phyloP scores from a whole-genome alignment of 176 grass and related monocot species.

The Alloteropsis semialata region DNA sequence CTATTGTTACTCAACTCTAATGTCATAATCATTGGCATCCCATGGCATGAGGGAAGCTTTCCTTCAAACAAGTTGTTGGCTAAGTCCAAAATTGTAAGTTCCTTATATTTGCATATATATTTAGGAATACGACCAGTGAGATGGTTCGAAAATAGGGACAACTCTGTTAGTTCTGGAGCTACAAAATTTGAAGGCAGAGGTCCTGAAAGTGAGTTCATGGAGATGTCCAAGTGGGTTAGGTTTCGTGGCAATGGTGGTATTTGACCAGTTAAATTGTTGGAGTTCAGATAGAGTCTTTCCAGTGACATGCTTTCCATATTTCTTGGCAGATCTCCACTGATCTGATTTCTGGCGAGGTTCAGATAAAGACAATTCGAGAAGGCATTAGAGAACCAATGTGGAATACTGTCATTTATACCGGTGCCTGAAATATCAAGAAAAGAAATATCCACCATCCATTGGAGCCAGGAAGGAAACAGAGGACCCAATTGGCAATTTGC shows the following conservation, averaged over 20 bases:
- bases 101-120: background rate
- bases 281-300: background rate
- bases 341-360: conserved; percentile 18
- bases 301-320: background rate
- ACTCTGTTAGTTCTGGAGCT: background rate
- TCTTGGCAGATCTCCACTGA: conserved; percentile 11
- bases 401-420: background rate
- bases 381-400: conserved; percentile 21
- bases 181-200: background rate
- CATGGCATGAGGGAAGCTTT: background rate
- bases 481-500: conserved; percentile 32
- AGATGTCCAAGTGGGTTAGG: background rate
- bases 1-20: conserved; percentile 34
- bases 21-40: background rate
- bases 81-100: conserved; percentile 9
- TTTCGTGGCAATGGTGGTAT: background rate
- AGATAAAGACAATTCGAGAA: background rate
- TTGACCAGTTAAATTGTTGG: conserved; percentile 5
- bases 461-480: conserved; percentile 32
- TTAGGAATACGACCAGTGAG: conserved; percentile 17
- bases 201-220: conserved; percentile 6
- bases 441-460: background rate
- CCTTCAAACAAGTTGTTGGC: conserved; percentile 18
- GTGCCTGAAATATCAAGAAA: background rate
- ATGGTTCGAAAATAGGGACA: conserved; percentile 23